Conservation (phyloP, 108 stramenopile species). For the Skeletonema menzelii region DNA sequence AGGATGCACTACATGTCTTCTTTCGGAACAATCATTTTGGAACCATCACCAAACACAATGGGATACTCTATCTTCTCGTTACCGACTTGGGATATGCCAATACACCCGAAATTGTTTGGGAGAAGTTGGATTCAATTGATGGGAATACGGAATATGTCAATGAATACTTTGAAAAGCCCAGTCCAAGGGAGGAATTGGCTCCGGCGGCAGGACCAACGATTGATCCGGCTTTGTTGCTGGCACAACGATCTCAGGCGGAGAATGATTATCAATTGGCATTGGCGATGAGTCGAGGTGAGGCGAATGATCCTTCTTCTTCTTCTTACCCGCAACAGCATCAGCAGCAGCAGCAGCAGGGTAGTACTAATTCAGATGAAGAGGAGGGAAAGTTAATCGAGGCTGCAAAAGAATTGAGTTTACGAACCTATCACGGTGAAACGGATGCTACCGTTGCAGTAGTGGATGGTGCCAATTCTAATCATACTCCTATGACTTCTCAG, state of each 20-base stretch:
- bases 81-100: slow-evolving; percentile 93
- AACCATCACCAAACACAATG: slow-evolving; percentile 87
- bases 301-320: background rate
- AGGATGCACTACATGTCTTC: slow-evolving; percentile 83
- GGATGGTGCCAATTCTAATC: background rate
- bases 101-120: slow-evolving; percentile 86
- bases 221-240: slow-evolving; percentile 52
- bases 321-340: no score
- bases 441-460: background rate
- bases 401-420: slow-evolving; percentile 61
- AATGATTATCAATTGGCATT: slow-evolving; percentile 74
- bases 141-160: slow-evolving; percentile 84
- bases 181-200: slow-evolving; percentile 21
- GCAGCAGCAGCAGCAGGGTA: background rate
- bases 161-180: slow-evolving; percentile 48
- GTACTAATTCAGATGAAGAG: slow-evolving; percentile 31
- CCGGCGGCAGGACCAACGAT: slow-evolving; percentile 40
- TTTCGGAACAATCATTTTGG: slow-evolving; percentile 98
- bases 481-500: background rate
- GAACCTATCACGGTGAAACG: slow-evolving; percentile 39
- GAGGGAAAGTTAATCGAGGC: slow-evolving; percentile 62
- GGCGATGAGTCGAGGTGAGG: slow-evolving; percentile 47
- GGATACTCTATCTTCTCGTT: slow-evolving; percentile 80
- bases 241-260: slow-evolving; percentile 57
- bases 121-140: slow-evolving; percentile 86